Base-by-base conservation (phyloP, 2,329 filamentous ascomycete genomes). In the Canariomyces notabilis region DNA sequence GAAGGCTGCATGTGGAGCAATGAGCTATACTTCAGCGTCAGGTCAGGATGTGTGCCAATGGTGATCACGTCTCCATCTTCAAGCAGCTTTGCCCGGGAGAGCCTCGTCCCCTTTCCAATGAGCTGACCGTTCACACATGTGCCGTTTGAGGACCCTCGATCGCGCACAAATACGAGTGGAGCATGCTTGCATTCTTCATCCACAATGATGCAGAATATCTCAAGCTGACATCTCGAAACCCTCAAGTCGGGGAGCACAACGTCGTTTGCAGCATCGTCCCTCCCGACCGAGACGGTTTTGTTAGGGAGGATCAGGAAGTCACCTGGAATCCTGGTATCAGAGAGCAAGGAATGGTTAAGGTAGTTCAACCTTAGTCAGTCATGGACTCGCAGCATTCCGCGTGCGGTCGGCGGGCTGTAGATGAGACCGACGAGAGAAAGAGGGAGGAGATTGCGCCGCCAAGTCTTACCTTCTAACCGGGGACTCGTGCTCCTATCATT, bases 141-240 rank as follows among this genome's bases (percentile, higher is more conserved):
- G 2, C 77, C 77, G 44, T 74, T 75, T 14, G 63, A 64, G 4
- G 77, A 80, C 42, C 72, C 70, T 19, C 73, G 70, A 53, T 82
- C 78, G 12, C 77, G 72, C 21, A 79, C 75, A 51, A 79, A 81
- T 33, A 80, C 60, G 44, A 77, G 61, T 4, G 66, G 64, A 18
- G 40, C 36, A 33, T 56, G 55, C 12, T 56, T 58, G 18, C 54
- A 47, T 8, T 59, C 55, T 15, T 63, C 57, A 18, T 79, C 75
- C 49, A 78, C 77, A 8, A 71, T 58, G 33, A 80, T 63, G 1
- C 72, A 72, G 57, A 79, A 81, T 23, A 80, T 64, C 53, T 79
- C 73, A 52, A 77, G 75, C 44, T 80, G 77, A 20, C 70, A 67
- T 42, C 74, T 70, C 1, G 77, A 80, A 16, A 80, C 66, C 8